Conservation (phyloP, 495 filamentous ascomycete genomes). For the Tetracladium setigerum region DNA sequence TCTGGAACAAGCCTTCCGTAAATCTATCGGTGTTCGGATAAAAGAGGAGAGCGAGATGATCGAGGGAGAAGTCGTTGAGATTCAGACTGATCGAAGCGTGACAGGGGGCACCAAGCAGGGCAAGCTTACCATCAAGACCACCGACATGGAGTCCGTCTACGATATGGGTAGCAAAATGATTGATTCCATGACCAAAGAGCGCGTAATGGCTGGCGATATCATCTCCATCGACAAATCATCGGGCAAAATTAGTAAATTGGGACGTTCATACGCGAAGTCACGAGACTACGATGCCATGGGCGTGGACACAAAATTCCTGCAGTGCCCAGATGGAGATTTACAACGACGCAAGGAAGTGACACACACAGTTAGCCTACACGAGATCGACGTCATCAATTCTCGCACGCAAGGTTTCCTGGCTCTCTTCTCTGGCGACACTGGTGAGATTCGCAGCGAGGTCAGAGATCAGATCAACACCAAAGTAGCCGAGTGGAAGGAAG, state of each 20-base stretch:
- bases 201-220: slow-evolving; percentile 95
- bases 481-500: slow-evolving; percentile 97
- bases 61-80: slow-evolving; percentile 98
- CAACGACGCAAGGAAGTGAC: slow-evolving; percentile 96
- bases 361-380: slow-evolving; percentile 93
- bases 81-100: slow-evolving; percentile 95
- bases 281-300: slow-evolving; percentile 99
- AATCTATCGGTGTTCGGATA: slow-evolving; percentile 92
- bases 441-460: slow-evolving; percentile 95
- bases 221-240: slow-evolving; percentile 97
- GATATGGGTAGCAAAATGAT: slow-evolving; percentile 99
- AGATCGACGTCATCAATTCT: slow-evolving; percentile 99
- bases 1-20: slow-evolving; percentile 93
- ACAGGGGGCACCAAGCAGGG: slow-evolving; percentile 96
- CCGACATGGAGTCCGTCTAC: slow-evolving; percentile 99
- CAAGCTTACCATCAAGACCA: slow-evolving; percentile 98
- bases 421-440: slow-evolving; percentile 94
- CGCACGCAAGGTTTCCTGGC: slow-evolving; percentile 94
- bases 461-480: slow-evolving; percentile 98
- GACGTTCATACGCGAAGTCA: slow-evolving; percentile 84
- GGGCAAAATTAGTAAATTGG: slow-evolving; percentile 94
- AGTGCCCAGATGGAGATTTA: slow-evolving; percentile 96
- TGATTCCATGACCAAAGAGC: slow-evolving; percentile 97
- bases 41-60: slow-evolving; percentile 99
- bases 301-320: slow-evolving; percentile 93